Percentiles rank a stretch among this genome's conserved stretches.
Evolutionary conservation across 2,329 filamentous ascomycete species (phyloP).

Genomic region (Trichoderma aggressivum): DNA sequence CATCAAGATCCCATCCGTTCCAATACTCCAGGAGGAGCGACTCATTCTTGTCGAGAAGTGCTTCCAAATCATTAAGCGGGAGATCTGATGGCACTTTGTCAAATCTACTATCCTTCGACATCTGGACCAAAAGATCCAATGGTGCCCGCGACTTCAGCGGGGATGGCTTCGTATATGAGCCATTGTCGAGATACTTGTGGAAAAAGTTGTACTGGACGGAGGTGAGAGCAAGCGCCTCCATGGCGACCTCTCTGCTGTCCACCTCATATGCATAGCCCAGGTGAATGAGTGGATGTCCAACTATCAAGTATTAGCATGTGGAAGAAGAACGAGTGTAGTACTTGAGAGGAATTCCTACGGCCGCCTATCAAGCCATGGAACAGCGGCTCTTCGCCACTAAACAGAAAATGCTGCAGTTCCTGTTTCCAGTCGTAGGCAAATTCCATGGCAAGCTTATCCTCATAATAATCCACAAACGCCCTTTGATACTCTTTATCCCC

Average conservation of each 20-base stretch:
- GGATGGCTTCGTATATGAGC: constrained; percentile 64
- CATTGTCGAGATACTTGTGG: constrained; percentile 68
- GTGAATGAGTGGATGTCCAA: constrained; percentile 91
- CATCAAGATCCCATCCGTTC: constrained; percentile 75
- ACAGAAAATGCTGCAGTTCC: constrained; percentile 73
- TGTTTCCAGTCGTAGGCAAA: constrained; percentile 81
- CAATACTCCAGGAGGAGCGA: constrained; percentile 77
- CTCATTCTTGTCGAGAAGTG: constrained; percentile 67
- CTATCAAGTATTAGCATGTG: constrained; percentile 41
- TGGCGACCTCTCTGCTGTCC: constrained; percentile 76
- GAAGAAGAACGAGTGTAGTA: not conserved
- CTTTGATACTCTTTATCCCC: constrained; percentile 80
- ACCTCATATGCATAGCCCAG: constrained; percentile 92
- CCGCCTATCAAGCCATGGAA: constrained; percentile 77
- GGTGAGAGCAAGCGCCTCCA: constrained; percentile 77
- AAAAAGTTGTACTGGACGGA: constrained; percentile 56
- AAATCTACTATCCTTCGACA: constrained; percentile 67
- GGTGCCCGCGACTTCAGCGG: constrained; percentile 60
- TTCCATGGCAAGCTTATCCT: constrained; percentile 75
- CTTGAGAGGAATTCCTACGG: constrained; percentile 49
- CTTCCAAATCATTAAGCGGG: constrained; percentile 60
- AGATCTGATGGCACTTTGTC: constrained; percentile 60
- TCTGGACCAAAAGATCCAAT: constrained; percentile 66
- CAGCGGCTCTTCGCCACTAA: constrained; percentile 69
- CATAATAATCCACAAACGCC: constrained; percentile 91